Evolutionary conservation across 768 basidiomycete genomes (phyloP).

Genomic region (Thelephora ganbajun): DNA sequence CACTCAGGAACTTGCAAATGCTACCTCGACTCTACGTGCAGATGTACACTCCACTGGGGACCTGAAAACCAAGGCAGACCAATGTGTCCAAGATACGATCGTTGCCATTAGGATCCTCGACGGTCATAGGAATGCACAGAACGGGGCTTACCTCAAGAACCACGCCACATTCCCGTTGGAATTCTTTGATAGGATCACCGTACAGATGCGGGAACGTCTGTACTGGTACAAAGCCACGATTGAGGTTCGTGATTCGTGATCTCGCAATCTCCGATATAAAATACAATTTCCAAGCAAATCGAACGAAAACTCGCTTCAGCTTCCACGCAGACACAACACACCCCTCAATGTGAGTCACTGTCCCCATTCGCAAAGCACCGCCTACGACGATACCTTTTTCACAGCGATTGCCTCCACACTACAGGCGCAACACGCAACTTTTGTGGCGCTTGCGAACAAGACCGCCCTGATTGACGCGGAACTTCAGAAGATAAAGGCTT

Average conservation of each 20-base stretch:
- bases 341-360: conserved; percentile 50
- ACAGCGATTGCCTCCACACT: conserved; percentile 62
- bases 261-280: conserved; percentile 3
- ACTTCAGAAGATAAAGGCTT: conserved; percentile 58
- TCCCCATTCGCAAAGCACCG: neutral
- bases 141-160: conserved; percentile 57
- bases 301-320: conserved; percentile 69
- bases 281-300: conserved; percentile 43
- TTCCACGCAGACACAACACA: conserved; percentile 44
- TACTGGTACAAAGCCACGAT: conserved; percentile 73
- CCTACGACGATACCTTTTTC: conserved; percentile 2
- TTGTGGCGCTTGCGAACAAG: conserved; percentile 63
- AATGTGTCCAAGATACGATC: conserved; percentile 71
- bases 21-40: conserved; percentile 45
- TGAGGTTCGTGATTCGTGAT: conserved; percentile 32
- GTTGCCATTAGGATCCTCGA: conserved; percentile 65
- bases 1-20: conserved; percentile 48
- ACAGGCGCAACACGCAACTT: conserved; percentile 67
- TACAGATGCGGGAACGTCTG: conserved; percentile 57
- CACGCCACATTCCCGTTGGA: conserved; percentile 75
- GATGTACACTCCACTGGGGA: conserved; percentile 57
- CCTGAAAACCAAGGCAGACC: conserved; percentile 61
- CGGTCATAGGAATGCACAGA: conserved; percentile 63
- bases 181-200: conserved; percentile 59
- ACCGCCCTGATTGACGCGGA: conserved; percentile 64